Base-by-base conservation (phyloP, 2,329 filamentous ascomycete species). In the Neofusicoccum cordaticola region DNA sequence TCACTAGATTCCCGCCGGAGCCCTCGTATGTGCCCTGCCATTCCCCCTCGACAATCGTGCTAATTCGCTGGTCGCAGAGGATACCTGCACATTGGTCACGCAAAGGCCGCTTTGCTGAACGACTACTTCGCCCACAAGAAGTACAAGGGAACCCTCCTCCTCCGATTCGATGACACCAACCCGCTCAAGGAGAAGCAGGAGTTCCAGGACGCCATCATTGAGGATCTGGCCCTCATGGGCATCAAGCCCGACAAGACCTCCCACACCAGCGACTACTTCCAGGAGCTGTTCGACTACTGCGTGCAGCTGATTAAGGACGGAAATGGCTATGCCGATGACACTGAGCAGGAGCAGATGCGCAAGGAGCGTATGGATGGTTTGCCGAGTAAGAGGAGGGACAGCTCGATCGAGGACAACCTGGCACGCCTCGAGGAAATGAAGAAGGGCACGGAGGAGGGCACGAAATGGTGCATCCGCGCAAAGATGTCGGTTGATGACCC, bases 131-230 rank as follows among this genome's bases (percentile, higher is more conserved):
- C 93, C 50, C 93, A 97, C 78, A 90, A 93, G 76, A 91, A 92
- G 71, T 96, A 96, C 83, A 89, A 94, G 66, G 95, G 95, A 72
- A 96, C 90, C 72, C 84, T 99, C 71, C 88, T 96, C 66, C 86
- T 98, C 57, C 91, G 95, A 66, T 95, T 99, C 74, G 95, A 99
- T 75, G 95, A 99, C 75, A 99, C 95, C 64, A 99, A 99, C 80
- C 95, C 95, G 7, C 89, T 90, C 66, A 98, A 98, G 78, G 95
- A 99, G 84, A 97, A 96, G 82, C 88, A 94, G 76, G 95, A 98
- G 81, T 99, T 90, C 77, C 90, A 98, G 76, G 93, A 98, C 79
- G 86, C 93, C 4, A 99, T 99, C 67, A 83, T 97, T 44, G 90
- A 97, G 81, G 95, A 99, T 78, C 85, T 97, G 58, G 88, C 88